A percentile compares a stretch with the other conserved stretches of the same genome.
Conservation (phyloP, 768 basidiomycete species). For the Suillus fuscotomentosus region DNA sequence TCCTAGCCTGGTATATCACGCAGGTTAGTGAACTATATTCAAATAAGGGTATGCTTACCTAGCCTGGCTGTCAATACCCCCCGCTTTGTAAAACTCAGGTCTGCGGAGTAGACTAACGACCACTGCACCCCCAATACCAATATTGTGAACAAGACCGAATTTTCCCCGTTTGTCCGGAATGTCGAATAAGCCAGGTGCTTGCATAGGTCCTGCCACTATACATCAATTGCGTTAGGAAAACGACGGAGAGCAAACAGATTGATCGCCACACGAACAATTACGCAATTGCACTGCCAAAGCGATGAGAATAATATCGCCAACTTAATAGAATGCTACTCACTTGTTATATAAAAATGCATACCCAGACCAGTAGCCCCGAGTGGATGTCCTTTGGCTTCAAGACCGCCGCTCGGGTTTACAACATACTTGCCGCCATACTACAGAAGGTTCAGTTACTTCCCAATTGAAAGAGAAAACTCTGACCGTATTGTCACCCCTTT, state of each 20-base stretch:
- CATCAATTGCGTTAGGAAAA: not conserved
- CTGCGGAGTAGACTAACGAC: conserved; percentile 74
- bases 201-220: conserved; percentile 83
- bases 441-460: not conserved
- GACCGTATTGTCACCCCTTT: conserved; percentile 77
- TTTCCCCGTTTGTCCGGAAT: conserved; percentile 65
- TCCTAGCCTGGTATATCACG: conserved; percentile 52
- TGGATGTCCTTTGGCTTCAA: conserved; percentile 89
- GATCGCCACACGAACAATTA: conserved; percentile 41
- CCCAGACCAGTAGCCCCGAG: conserved; percentile 80
- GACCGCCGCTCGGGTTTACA: conserved; percentile 80
- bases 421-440: conserved; percentile 86
- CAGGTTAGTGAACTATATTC: not conserved
- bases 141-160: conserved; percentile 79
- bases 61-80: conserved; percentile 64
- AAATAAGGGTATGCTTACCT: conserved; percentile 38
- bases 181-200: conserved; percentile 69
- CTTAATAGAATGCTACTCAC: conserved; percentile 36
- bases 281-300: conserved; percentile 64
- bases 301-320: conserved; percentile 3
- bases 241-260: conserved; percentile 10
- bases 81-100: conserved; percentile 71
- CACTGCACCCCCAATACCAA: conserved; percentile 79
- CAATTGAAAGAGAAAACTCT: conserved; percentile 14
- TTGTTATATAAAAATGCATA: conserved; percentile 86